A percentile compares a stretch with the other conserved stretches of the same genome.
Evolutionary conservation across 2,329 filamentous ascomycete species (phyloP).

Genomic region (Phialocephala sp.): DNA sequence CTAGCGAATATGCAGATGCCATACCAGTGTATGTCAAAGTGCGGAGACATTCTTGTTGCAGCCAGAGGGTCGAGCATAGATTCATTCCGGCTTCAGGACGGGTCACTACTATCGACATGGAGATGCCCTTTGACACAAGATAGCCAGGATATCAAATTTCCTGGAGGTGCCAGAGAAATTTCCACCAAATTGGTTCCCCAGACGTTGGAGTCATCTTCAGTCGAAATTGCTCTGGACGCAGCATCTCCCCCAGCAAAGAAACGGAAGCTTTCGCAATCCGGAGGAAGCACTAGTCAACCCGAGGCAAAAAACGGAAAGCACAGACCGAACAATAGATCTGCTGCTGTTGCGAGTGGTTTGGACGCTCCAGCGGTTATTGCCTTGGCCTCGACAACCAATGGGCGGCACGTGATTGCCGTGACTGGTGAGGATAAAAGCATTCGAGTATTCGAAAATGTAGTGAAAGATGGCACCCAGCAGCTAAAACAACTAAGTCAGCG

Average conservation of each 20-base stretch:
- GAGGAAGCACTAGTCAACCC: conserved; percentile 7
- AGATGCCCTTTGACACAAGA: conserved; percentile 34
- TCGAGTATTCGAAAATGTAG: conserved; percentile 75
- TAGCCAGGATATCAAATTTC: conserved; percentile 1
- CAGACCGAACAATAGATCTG: conserved; percentile 32
- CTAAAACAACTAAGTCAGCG: conserved; percentile 74
- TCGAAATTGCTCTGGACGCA: conserved; percentile 22
- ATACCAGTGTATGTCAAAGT: conserved; percentile 66
- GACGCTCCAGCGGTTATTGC: conserved; percentile 72
- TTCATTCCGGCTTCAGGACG: conserved; percentile 65
- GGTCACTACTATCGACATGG: conserved; percentile 58
- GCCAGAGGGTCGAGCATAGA: conserved; percentile 76
- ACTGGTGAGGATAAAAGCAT: conserved; percentile 93
- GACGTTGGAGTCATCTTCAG: conserved; percentile 20
- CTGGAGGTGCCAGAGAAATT: neutral
- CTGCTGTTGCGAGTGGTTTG: conserved; percentile 40
- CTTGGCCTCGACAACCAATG: conserved; percentile 66
- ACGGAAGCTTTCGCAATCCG: conserved; percentile 38
- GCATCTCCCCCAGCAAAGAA: conserved; percentile 40
- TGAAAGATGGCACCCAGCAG: conserved; percentile 50
- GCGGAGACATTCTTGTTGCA: conserved; percentile 68
- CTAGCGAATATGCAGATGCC: conserved; percentile 54
- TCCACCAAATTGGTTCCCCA: conserved; percentile 14
- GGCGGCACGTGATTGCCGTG: conserved; percentile 74
- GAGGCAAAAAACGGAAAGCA: conserved; percentile 26